A percentile compares a stretch with the other conserved stretches of the same genome.
These are phyloP conservation scores for Ophiostoma sp. DNA, from an alignment of 2,329 filamentous ascomycete genomes.

Conservation along the genomic window DNA sequence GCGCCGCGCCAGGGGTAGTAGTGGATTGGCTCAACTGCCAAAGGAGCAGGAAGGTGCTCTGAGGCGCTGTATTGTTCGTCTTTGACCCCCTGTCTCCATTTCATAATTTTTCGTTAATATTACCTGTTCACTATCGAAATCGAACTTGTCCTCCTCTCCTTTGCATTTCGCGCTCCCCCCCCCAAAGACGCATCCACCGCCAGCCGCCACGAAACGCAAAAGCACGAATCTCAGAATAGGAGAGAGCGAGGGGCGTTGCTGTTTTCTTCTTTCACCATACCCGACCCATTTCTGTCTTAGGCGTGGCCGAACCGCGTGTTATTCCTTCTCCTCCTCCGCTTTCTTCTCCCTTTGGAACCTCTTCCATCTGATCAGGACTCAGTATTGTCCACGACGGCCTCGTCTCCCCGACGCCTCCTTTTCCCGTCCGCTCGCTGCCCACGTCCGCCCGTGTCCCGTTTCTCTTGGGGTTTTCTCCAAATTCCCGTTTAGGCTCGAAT, in stretches of 20 bases:
- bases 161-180: background rate
- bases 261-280: background rate
- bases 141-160: conserved; percentile 22
- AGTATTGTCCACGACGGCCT: background rate
- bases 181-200: conserved; percentile 1
- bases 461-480: conserved; percentile 18
- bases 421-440: background rate
- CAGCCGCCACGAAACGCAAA: background rate
- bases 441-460: conserved; percentile 7
- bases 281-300: background rate
- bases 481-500: background rate
- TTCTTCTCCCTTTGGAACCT: background rate
- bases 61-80: background rate
- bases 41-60: background rate
- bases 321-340: background rate
- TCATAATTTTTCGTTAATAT: conserved; percentile 20
- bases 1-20: conserved; percentile 17
- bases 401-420: conserved; percentile 8
- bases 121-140: conserved; percentile 13
- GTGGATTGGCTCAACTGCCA: background rate
- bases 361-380: background rate
- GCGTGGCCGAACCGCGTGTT: background rate
- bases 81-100: background rate
- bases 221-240: conserved; percentile 15
- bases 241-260: background rate